Base-by-base conservation (phyloP, 169 alveolate species). In the Cyclospora cayetanensis region DNA sequence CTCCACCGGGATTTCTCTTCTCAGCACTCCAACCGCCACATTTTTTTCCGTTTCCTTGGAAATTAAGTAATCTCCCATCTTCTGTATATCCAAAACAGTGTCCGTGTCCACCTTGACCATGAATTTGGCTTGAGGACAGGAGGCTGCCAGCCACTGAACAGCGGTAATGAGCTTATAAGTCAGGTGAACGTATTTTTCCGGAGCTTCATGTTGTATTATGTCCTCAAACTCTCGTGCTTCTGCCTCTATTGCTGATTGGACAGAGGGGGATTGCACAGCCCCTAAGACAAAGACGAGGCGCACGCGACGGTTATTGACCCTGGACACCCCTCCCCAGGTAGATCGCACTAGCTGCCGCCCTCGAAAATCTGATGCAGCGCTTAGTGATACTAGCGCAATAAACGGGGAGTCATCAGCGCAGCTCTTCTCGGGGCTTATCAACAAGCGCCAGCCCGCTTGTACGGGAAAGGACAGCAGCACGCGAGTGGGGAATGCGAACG, bases 331-430 rank as follows among this genome's bases (percentile, higher is more conserved):
- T 0, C 85, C 85, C 85, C 85, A 74, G 42, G 85, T 74, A 39
- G 65, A 27, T n/a, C 85, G 85, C 42, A 74, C 85, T 20, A 39
- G 65, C 34, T 53, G 65, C 18, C 85, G 85, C 31, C 65, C 85
- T 25, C 27, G 65, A 1, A 39, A 43, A n/a, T 39, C 85, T n/a
- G 60, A 53, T 5, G 85, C 60, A 39, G 60, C 85, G n/a, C 65
- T 74, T 63, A 74, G 39, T 18, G 55, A 27, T 41, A 74, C 60
- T 27, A 74, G 39, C 22, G 85, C 85, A n/a, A 63, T 63, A 42
- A 74, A 74, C 18, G 85, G 85, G 43, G 85, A 63, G 85, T 74
- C 85, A 4, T 39, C 55, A 39, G 60, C 55, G 85, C 85, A 74
- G 85, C 85, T 74, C 42, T 25, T 18, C n/a, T 39, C 25, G 42